Evolutionary conservation across 2,329 filamentous ascomycete species (phyloP), one percentile per base, ranked within the genome.

Genomic region (Penicillium sp.): DNA sequence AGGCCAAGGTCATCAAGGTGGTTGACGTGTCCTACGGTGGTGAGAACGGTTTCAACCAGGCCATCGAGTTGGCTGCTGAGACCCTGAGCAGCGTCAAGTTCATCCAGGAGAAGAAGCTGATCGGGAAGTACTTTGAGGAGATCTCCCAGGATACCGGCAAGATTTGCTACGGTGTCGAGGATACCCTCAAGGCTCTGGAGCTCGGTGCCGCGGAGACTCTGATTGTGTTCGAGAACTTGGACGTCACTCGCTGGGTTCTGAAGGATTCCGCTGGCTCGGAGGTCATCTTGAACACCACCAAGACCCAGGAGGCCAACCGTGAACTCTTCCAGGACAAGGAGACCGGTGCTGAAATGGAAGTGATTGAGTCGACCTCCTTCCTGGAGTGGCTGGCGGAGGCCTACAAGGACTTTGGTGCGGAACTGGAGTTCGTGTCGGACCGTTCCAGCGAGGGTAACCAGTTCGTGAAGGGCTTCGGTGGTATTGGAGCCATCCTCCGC

Each of bases 71-170:
- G 71, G 90, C 95, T 28, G 87, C 92, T 7, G 96, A 99, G 83
- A 99, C 95, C 7, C 86, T 99, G 50, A 91, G 93, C 79, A 99
- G 98, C 76, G 95, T 99, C 86, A 99, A 99, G 82, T 99, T 99
- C 78, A 97, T 99, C 77, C 95, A 99, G 81, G 95, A 99, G 86
- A 99, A 99, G 90, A 99, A 97, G 83, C 88, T 99, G 64, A 99
- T 99, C 74, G 94, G 94, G 77, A 92, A 91, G 76, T 99, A 99
- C 84, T 99, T 99, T 72, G 93, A 99, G 77, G 94, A 99, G 80
- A 98, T 99, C 73, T 96, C 92, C 77, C 92, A 96, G 79, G 95
- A 99, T 75, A 96, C 90, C 54, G 95, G 95, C 69, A 95, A 92
- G 75, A 88, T 99, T 69, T 99, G 95, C 84, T 99, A 99, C 78